Base-by-base conservation (phyloP, 2,329 filamentous ascomycete genomes). In the Fusarium sp. region DNA sequence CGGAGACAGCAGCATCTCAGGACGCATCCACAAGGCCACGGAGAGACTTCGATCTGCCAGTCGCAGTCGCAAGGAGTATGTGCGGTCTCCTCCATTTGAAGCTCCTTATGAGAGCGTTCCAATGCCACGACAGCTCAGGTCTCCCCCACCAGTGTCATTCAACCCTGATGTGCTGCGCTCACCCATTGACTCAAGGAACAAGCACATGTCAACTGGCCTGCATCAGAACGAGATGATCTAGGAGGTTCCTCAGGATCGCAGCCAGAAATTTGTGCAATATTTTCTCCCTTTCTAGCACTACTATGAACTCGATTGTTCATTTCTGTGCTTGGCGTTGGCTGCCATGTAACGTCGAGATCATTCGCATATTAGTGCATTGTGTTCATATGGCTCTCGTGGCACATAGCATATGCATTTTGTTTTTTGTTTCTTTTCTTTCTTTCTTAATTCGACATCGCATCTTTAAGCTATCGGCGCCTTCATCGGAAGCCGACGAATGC, bases 21-120 rank as follows among this genome's bases (percentile, higher is more conserved):
- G 84, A 5, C 86, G 87, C 32, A 78, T 89, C 67, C 84, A 83
- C 62, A 87, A 88, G 48, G 87, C 86, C 0, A 88, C 87, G 0
- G 88, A 90, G 72, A 84, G 87, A 49, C 84, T 90, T 74, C 85
- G 88, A 22, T 90, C 87, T 6, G 87, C 82, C 3, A 90, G 87
- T 76, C 86, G 88, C 18, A 84, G 84, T 53, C 83, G 84, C 45
- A 86, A 86, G 70, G 84, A 83, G 65, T 68, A 73, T 32, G 49
- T 57, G 9, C 64, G 71, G 65, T 77, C 73, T 30, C 73, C 75
- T 10, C 66, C 69, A 8, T 67, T 76, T 32, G 77, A 80, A 29
- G 78, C 78, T 22, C 82, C 80, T 22, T 82, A 84, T 63, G 84
- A 85, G 74, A 84, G 80, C 68, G 76, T 82, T 5, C 79, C 78